Evolutionary conservation across 345 rosid genomes (phyloP).

Genomic region (Boechera retrofracta): DNA sequence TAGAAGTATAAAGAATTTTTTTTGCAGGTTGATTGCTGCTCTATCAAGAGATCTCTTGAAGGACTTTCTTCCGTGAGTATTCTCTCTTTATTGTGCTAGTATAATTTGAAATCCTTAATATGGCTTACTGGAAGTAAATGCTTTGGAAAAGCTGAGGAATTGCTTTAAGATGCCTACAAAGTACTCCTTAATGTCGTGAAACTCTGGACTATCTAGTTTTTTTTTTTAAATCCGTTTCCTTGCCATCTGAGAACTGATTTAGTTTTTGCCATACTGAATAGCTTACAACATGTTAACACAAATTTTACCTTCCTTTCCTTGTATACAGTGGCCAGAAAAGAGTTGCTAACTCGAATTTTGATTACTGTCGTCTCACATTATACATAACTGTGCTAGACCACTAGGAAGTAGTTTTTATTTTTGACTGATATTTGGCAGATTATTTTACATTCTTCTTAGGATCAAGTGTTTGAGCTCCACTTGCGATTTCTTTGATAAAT

Average conservation of each 20-base stretch:
- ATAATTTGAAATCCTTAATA: conserved; percentile 13
- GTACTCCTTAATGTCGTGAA: neutral
- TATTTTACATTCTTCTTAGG: conserved; percentile 12
- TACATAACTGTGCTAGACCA: conserved; percentile 3
- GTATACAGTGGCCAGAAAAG: conserved; percentile 3
- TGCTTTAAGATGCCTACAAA: conserved; percentile 5
- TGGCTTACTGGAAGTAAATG: conserved; percentile 4
- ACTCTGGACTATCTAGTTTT: neutral
- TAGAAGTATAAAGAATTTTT: neutral
- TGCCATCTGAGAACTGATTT: neutral
- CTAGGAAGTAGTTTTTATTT: neutral
- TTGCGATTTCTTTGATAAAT: conserved; percentile 10
- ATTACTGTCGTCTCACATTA: conserved; percentile 5
- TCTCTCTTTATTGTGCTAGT: conserved; percentile 31
- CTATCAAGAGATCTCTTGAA: conserved; percentile 84
- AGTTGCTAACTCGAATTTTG: conserved; percentile 15
- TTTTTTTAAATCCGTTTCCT: neutral
- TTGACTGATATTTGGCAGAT: conserved; percentile 14
- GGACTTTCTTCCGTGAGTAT: conserved; percentile 77
- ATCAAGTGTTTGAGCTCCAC: conserved; percentile 7
- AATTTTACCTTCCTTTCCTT: neutral
- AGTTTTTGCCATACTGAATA: neutral
- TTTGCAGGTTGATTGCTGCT: conserved; percentile 79
- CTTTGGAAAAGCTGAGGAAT: conserved; percentile 21
- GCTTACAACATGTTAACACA: conserved; percentile 6